Evolutionary conservation across 768 basidiomycete genomes (phyloP), one percentile per base, ranked within the genome.

Genomic region (Plicaturopsis crispa): DNA sequence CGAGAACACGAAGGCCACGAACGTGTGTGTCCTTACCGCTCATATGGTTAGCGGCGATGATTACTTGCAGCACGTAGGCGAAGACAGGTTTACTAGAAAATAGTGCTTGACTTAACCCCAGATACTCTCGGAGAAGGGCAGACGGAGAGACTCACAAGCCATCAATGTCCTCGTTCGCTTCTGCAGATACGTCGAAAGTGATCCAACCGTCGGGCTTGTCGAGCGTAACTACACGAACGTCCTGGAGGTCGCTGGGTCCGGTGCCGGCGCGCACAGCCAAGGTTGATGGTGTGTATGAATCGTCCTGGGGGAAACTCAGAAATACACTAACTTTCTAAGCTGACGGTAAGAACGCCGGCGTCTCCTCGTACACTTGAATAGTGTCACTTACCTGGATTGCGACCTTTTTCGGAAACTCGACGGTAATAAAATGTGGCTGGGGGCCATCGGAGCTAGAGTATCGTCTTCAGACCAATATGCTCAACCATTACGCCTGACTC

Each of bases 1-100:
- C 94, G 38, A 90, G 75, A n/a, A 97, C 72, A 24, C 72, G 78
- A 28, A 98, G 60, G 3, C 94, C 93, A 10, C 96, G 78, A 13
- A 99, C 87, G 62, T 99, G 96, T 6, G 96, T 98, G 60, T 99
- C 96, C 56, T 98, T 98, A 5, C 96, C 96, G 50, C 93, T 97
- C 82, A 96, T 84, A 54, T 98, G 92, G 54, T 98, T 99, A 16
- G 84, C 80, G 11, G 91, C 69, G 35, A 99, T 75, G 42, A 93
- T 82, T 31, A 98, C 70, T 56, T 98, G 91, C 3, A 99, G 61
- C 7, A 97, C 77, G 52, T 94, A 92, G 2, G 89, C 87, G 46
- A 84, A 78, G 10, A 97, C 75, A 0, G 91, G 84, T 55, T 84
- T 88, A 41, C 92, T 94, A 51, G 26, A 18, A 2, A 17, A 20